Evolutionary conservation across 164 flowering plant genomes (phyloP).

Genomic region (Kalanchoe fedtschenkoi): DNA sequence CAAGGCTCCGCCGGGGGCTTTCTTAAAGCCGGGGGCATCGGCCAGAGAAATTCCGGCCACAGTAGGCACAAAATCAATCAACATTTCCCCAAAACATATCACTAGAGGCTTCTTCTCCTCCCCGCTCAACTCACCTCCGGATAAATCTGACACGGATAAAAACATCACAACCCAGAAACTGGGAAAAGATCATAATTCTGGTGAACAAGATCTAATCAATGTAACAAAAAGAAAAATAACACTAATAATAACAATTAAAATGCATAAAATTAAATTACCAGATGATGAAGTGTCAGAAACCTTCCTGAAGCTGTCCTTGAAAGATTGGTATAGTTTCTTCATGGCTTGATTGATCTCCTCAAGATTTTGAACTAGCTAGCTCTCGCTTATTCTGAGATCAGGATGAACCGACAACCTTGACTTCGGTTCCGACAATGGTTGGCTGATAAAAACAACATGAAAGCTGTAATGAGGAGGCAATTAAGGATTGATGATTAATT

Average conservation of each 20-base stretch:
- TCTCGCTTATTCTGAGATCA: too few species aligned
- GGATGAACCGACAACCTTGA: background rate
- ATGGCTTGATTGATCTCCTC: background rate
- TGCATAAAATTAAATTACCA: background rate
- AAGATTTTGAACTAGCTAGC: background rate
- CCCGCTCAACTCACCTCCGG: background rate
- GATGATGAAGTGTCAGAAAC: background rate
- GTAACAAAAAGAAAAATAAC: too few species aligned
- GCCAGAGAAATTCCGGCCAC: constrained; percentile 75
- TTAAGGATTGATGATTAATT: too few species aligned
- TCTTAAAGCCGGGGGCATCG: constrained; percentile 79
- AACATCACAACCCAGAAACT: background rate
- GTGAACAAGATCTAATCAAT: too few species aligned
- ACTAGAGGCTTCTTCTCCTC: constrained; percentile 29
- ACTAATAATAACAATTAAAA: background rate
- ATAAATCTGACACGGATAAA: background rate
- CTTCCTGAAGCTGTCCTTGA: background rate
- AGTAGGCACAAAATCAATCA: constrained; percentile 86
- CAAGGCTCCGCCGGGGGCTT: constrained; percentile 90
- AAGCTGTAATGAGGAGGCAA: too few species aligned
- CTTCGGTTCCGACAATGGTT: background rate
- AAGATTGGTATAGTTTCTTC: background rate
- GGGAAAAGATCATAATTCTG: too few species aligned
- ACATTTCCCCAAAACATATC: constrained; percentile 85
- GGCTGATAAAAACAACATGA: background rate